These are phyloP conservation scores for Diaporthe nobilis DNA, from an alignment of 2,329 filamentous ascomycete species.

Conservation along the genomic window DNA sequence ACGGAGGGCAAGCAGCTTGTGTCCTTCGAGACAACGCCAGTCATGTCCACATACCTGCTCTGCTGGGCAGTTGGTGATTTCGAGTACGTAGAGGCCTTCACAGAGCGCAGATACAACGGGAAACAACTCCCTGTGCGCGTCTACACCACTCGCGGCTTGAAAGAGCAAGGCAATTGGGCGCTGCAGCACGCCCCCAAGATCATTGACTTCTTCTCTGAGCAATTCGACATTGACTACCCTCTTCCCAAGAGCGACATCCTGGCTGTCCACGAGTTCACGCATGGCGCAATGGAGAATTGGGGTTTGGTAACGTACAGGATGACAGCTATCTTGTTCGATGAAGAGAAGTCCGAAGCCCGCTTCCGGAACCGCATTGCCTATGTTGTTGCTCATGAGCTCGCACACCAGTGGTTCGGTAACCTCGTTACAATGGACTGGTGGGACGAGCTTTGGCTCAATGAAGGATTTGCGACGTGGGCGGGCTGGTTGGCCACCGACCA, in stretches of 20 bases:
- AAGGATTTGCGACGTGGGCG: constrained; percentile 98
- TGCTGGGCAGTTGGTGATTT: constrained; percentile 98
- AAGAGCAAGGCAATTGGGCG: constrained; percentile 91
- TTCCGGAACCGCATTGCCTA: constrained; percentile 97
- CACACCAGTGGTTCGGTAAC: constrained; percentile 99
- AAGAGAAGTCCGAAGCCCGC: constrained; percentile 88
- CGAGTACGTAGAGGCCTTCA: constrained; percentile 94
- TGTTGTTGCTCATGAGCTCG: constrained; percentile 97
- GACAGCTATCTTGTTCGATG: constrained; percentile 96
- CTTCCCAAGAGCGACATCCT: constrained; percentile 92
- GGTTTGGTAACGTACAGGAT: constrained; percentile 96
- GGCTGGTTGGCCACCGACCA: constrained; percentile 94
- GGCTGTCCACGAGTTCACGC: constrained; percentile 92
- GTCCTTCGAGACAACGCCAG: constrained; percentile 84
- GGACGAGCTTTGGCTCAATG: constrained; percentile 97
- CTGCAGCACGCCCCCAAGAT: constrained; percentile 92
- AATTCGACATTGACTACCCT: constrained; percentile 94
- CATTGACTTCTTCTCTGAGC: constrained; percentile 96
- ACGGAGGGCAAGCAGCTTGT: constrained; percentile 79
- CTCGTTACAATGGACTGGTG: constrained; percentile 99
- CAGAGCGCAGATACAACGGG: constrained; percentile 90
- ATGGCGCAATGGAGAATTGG: constrained; percentile 96
- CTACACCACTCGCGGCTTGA: constrained; percentile 94
- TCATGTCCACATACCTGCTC: constrained; percentile 93
- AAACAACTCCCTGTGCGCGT: constrained; percentile 93